These are phyloP conservation scores for Fusarium penzigii DNA, from an alignment of 2,329 filamentous ascomycete species.

Conservation along the genomic window DNA sequence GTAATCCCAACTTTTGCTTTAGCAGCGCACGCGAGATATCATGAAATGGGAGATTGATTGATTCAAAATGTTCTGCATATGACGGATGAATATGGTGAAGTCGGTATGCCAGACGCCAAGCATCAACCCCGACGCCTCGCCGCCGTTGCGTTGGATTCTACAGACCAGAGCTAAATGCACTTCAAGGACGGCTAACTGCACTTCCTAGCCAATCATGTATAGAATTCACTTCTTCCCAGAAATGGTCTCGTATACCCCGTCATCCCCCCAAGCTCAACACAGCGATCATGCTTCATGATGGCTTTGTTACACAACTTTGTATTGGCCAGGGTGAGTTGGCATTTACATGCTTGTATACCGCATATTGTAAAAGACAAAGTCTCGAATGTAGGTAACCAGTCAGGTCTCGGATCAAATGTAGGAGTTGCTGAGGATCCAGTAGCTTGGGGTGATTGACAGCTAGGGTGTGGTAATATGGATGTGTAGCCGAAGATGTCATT, in stretches of 20 bases:
- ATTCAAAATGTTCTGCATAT: neutral
- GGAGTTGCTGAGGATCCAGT: neutral
- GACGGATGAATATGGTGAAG: neutral
- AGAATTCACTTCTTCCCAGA: neutral
- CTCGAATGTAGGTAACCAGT: constrained; percentile 11
- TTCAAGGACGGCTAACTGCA: neutral
- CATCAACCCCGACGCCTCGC: neutral
- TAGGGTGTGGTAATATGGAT: neutral
- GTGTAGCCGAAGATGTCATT: neutral
- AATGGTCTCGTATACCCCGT: constrained; percentile 3
- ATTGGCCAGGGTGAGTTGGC: constrained; percentile 12
- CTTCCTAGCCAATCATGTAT: neutral
- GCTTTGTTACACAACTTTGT: constrained; percentile 19
- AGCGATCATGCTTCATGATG: constrained; percentile 20
- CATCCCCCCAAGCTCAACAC: constrained; percentile 5
- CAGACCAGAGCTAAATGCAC: neutral
- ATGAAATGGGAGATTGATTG: constrained; percentile 32
- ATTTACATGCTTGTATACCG: constrained; percentile 12
- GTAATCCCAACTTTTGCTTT: constrained; percentile 59
- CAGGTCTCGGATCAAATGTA: neutral
- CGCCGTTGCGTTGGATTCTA: neutral
- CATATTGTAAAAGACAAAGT: constrained; percentile 8
- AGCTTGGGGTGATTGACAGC: neutral
- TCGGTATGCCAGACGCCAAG: neutral
- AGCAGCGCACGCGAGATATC: constrained; percentile 50